Percentiles rank a stretch among this genome's conserved stretches.
Conservation (phyloP, 345 rosid species). For the Dimocarpus longan region DNA sequence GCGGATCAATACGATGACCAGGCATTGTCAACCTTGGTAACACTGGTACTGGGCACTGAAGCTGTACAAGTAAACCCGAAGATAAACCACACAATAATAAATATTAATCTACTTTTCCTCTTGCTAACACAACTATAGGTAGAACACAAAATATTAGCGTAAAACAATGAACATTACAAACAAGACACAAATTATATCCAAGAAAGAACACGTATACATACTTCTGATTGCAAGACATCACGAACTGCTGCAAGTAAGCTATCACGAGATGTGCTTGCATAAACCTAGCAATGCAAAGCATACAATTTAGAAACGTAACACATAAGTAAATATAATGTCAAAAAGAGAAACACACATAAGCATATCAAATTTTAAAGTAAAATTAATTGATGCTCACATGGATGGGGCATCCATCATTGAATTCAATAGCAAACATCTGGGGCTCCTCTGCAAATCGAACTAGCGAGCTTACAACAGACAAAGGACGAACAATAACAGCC, state of each 20-base stretch:
- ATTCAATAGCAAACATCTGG: constrained; percentile 98
- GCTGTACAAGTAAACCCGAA: constrained; percentile 46
- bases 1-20: constrained; percentile 98
- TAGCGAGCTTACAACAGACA: constrained; percentile 82
- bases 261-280: constrained; percentile 94
- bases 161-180: background rate
- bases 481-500: constrained; percentile 96
- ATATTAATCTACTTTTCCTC: constrained; percentile 5
- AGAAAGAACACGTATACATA: constrained; percentile 51
- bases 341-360: constrained; percentile 8
- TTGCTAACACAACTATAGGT: background rate
- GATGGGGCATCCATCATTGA: constrained; percentile 93
- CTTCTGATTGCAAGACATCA: constrained; percentile 96
- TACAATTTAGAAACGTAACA: constrained; percentile 31
- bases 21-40: constrained; percentile 98
- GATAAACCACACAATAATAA: constrained; percentile 20
- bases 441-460: constrained; percentile 99
- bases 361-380: constrained; percentile 13
- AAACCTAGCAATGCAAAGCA: constrained; percentile 58
- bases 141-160: constrained; percentile 4
- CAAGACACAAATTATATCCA: constrained; percentile 21
- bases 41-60: constrained; percentile 81
- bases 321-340: constrained; percentile 3
- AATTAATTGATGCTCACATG: constrained; percentile 62
- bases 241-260: constrained; percentile 94